These are phyloP conservation scores for Crithidia fasciculata DNA, from an alignment of 208 protist genomes.

Conservation along the genomic window DNA sequence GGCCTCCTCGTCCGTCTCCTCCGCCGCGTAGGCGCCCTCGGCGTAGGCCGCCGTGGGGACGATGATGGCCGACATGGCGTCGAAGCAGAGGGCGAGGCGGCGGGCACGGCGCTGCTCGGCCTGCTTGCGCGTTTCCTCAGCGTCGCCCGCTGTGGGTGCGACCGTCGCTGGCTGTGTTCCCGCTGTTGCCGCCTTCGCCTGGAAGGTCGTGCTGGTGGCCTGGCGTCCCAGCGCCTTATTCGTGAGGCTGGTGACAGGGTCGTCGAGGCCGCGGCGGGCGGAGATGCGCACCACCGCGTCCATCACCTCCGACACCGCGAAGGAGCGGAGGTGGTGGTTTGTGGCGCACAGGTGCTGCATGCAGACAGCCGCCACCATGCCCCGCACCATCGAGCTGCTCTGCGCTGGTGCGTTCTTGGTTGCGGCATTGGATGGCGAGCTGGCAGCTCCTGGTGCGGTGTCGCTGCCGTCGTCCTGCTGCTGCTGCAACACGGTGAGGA, in stretches of 20 bases:
- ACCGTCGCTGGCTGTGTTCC: constrained; percentile 1
- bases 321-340: constrained; percentile 64
- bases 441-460: background rate
- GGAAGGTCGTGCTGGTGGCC: constrained; percentile 11
- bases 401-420: background rate
- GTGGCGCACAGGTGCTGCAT: constrained; percentile 72
- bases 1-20: constrained; percentile 7
- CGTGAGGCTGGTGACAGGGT: background rate
- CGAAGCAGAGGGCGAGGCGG: constrained; percentile 57
- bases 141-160: constrained; percentile 6
- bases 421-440: background rate
- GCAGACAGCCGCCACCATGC: constrained; percentile 59
- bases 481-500: constrained; percentile 48
- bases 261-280: constrained; percentile 14
- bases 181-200: background rate
- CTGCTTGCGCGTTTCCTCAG: constrained; percentile 14
- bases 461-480: constrained; percentile 2
- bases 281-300: constrained; percentile 64
- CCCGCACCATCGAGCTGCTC: constrained; percentile 24
- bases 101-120: constrained; percentile 21
- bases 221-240: constrained; percentile 10
- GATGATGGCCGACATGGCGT: constrained; percentile 64
- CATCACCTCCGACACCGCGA: constrained; percentile 76
- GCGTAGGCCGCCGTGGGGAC: constrained; percentile 35
- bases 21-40: constrained; percentile 7